phyloP scores from a whole-genome alignment of 192 early-diverging fungal species.

The Coemansia sp. region DNA sequence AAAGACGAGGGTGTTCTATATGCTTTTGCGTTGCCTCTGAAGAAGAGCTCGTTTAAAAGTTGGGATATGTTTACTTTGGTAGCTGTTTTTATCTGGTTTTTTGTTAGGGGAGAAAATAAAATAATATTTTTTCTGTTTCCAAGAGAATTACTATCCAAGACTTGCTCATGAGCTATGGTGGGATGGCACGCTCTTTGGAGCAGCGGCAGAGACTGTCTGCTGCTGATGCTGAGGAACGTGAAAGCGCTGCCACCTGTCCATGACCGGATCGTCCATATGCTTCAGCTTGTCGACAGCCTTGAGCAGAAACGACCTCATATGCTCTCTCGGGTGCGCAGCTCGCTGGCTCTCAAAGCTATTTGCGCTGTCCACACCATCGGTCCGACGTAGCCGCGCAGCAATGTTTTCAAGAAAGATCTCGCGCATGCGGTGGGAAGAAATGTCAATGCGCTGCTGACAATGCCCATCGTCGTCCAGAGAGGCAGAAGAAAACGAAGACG shows the following conservation, averaged over 20 bases:
- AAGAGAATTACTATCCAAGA: too few relatives aligned
- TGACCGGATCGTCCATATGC: constrained; percentile 6
- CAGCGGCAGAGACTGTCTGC: not conserved
- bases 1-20: not conserved
- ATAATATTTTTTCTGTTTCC: too few relatives aligned
- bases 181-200: not conserved
- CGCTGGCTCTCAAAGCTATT: not conserved
- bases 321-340: constrained; percentile 34
- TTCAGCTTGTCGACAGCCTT: constrained; percentile 29
- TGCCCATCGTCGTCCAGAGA: constrained; percentile 2
- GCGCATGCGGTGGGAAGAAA: constrained; percentile 8
- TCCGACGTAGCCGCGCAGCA: constrained; percentile 17
- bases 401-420: constrained; percentile 31
- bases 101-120: not conserved
- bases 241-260: constrained; percentile 19
- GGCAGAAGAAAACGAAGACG: not conserved
- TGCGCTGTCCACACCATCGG: constrained; percentile 2
- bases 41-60: too few relatives aligned
- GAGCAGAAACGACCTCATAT: constrained; percentile 31
- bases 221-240: not conserved
- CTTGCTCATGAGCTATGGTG: not conserved
- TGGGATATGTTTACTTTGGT: too few relatives aligned
- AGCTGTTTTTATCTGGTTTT: too few relatives aligned
- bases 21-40: not conserved
- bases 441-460: not conserved